A percentile compares a stretch with the other conserved stretches of the same genome.
These are phyloP conservation scores for Aureobasidium zeae DNA, from an alignment of 2,329 filamentous ascomycete species.

Conservation along the genomic window DNA sequence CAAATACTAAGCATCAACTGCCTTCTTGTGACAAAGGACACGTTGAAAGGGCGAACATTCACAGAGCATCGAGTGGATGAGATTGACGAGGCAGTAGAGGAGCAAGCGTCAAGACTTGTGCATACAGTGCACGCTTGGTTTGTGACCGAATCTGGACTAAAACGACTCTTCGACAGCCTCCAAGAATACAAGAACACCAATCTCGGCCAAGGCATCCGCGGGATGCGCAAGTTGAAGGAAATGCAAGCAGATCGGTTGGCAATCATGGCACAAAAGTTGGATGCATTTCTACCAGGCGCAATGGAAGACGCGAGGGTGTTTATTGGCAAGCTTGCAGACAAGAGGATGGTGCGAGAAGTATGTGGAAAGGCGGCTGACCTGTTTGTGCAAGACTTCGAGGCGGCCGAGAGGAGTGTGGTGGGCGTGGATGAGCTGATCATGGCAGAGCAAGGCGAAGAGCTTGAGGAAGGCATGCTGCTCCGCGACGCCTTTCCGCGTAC, in stretches of 20 bases:
- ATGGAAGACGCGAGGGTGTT: slow-evolving; percentile 86
- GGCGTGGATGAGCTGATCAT: slow-evolving; percentile 46
- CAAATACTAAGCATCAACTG: slow-evolving; percentile 70
- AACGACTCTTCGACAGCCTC: slow-evolving; percentile 52
- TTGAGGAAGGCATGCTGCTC: slow-evolving; percentile 34
- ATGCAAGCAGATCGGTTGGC: slow-evolving; percentile 55
- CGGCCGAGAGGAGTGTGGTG: slow-evolving; percentile 53
- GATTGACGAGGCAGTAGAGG: slow-evolving; percentile 24
- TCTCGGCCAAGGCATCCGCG: slow-evolving; percentile 20
- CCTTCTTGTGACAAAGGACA: slow-evolving; percentile 48
- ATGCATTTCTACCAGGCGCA: slow-evolving; percentile 86
- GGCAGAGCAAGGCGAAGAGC: slow-evolving; percentile 28
- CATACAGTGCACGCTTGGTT: slow-evolving; percentile 56
- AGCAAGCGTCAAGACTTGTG: slow-evolving; percentile 42
- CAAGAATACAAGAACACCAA: slow-evolving; percentile 32
- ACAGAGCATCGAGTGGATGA: slow-evolving; percentile 42
- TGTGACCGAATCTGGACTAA: slow-evolving; percentile 63
- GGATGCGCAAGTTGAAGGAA: slow-evolving; percentile 43
- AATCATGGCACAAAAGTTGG: slow-evolving; percentile 63
- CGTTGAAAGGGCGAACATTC: slow-evolving; percentile 55
- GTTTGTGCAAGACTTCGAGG: slow-evolving; percentile 80
- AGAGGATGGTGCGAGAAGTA: slow-evolving; percentile 60
- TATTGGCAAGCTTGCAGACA: slow-evolving; percentile 63
- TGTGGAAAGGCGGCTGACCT: slow-evolving; percentile 73
- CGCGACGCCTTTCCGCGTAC: slow-evolving; percentile 55